Evolutionary conservation across 768 basidiomycete species (phyloP).

Genomic region (Wakefieldia striispora): DNA sequence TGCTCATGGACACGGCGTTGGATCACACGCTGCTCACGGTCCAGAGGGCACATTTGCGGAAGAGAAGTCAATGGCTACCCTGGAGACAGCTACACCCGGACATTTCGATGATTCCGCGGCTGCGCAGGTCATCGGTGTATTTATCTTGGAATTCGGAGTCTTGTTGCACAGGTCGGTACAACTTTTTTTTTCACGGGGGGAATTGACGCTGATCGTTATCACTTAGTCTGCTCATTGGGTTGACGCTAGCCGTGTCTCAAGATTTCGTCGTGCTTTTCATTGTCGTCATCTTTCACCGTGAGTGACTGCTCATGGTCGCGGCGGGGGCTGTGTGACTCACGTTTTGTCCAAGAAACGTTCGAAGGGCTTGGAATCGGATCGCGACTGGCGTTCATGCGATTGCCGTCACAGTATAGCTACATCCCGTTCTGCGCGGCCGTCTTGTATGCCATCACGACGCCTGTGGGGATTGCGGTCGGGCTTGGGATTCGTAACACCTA

Average conservation of each 20-base stretch:
- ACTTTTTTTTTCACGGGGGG: neutral
- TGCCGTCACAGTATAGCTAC: slow-evolving; percentile 53
- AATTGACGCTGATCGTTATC: neutral
- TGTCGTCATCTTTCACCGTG: slow-evolving; percentile 91
- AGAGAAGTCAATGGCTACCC: slow-evolving; percentile 22
- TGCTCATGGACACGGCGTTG: slow-evolving; percentile 62
- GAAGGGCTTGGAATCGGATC: slow-evolving; percentile 94
- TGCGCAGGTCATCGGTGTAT: slow-evolving; percentile 83
- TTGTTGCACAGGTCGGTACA: slow-evolving; percentile 65
- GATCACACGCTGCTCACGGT: slow-evolving; percentile 66
- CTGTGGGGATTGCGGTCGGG: slow-evolving; percentile 85
- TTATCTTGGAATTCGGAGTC: slow-evolving; percentile 93
- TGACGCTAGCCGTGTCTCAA: slow-evolving; percentile 87
- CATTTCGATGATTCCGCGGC: slow-evolving; percentile 41
- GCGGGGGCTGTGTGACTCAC: slow-evolving; percentile 4
- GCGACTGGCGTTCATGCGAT: slow-evolving; percentile 73
- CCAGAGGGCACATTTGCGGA: slow-evolving; percentile 44
- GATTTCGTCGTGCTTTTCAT: slow-evolving; percentile 84
- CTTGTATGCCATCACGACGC: slow-evolving; percentile 76
- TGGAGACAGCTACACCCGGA: slow-evolving; percentile 20
- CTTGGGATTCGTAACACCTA: slow-evolving; percentile 75
- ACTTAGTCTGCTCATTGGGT: slow-evolving; percentile 73
- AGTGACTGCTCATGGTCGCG: slow-evolving; percentile 30
- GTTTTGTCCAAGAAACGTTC: slow-evolving; percentile 69
- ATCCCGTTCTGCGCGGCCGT: slow-evolving; percentile 59